phyloP scores from a whole-genome alignment of 371 early-diverging fungal species.

The Rhizopus microsporus region DNA sequence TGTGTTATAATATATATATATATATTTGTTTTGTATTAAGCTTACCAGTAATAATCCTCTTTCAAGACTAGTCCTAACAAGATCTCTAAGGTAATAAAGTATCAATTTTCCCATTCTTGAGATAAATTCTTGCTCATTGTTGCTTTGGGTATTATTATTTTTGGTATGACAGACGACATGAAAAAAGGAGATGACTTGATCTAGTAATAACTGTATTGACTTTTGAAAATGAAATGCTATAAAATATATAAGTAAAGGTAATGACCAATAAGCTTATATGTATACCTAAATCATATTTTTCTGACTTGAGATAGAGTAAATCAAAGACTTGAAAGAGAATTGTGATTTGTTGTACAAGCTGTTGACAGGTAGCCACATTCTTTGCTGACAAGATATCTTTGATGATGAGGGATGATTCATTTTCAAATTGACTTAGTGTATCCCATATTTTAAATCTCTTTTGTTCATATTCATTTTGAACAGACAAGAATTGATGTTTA shows the following conservation, averaged over 20 bases:
- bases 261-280: background rate
- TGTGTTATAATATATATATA: background rate
- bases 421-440: constrained; percentile 86
- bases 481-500: constrained; percentile 8
- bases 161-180: constrained; percentile 13
- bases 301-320: constrained; percentile 34
- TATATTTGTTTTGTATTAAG: constrained; percentile 1
- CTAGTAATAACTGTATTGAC: constrained; percentile 7
- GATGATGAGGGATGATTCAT: constrained; percentile 85
- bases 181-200: constrained; percentile 13
- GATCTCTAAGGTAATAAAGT: constrained; percentile 15
- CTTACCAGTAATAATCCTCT: constrained; percentile 24
- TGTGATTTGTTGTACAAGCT: constrained; percentile 82
- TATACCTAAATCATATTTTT: background rate
- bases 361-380: constrained; percentile 75
- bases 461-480: constrained; percentile 53
- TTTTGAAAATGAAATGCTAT: constrained; percentile 22
- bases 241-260: background rate
- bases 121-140: constrained; percentile 2
- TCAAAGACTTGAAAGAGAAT: constrained; percentile 86
- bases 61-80: constrained; percentile 20
- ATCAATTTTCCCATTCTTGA: constrained; percentile 8
- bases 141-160: background rate
- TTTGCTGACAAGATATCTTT: constrained; percentile 85
- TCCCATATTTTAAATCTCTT: constrained; percentile 80